A percentile compares a stretch with the other conserved stretches of the same genome.
phyloP scores from a whole-genome alignment of 78 protist genomes.

The Dictyostelium firmibasis region DNA sequence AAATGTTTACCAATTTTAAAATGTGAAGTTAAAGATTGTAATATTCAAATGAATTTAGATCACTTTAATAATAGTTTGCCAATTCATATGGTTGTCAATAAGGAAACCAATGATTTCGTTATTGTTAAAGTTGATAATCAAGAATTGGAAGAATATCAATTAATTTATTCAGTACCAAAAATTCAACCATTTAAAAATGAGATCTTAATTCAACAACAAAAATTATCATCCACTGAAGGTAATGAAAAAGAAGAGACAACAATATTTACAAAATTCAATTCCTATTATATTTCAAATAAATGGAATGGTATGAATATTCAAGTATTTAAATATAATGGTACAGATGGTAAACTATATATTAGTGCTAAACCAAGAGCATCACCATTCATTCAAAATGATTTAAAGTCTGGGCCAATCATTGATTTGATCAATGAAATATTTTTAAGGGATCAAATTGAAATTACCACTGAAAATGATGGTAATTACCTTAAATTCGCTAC shows the following conservation, averaged over 20 bases:
- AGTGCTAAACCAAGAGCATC: constrained; percentile 38
- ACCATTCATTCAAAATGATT: constrained; percentile 13
- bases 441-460: background rate
- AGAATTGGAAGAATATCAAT: constrained; percentile 32
- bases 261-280: background rate
- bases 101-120: constrained; percentile 21
- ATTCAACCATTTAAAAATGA: background rate
- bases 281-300: constrained; percentile 24
- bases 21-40: background rate
- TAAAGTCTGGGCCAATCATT: constrained; percentile 1
- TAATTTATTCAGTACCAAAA: constrained; percentile 34
- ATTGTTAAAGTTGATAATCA: background rate
- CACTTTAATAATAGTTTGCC: background rate
- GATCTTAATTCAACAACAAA: background rate
- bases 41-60: background rate
- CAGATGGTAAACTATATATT: background rate
- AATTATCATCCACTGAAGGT: background rate
- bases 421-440: background rate
- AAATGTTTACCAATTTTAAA: background rate
- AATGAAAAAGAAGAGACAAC: background rate
- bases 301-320: constrained; percentile 79
- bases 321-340: constrained; percentile 33
- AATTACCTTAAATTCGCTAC: background rate
- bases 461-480: background rate
- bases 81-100: background rate